Conservation (phyloP, 768 basidiomycete species). For the Cystoderma amianthinum region DNA sequence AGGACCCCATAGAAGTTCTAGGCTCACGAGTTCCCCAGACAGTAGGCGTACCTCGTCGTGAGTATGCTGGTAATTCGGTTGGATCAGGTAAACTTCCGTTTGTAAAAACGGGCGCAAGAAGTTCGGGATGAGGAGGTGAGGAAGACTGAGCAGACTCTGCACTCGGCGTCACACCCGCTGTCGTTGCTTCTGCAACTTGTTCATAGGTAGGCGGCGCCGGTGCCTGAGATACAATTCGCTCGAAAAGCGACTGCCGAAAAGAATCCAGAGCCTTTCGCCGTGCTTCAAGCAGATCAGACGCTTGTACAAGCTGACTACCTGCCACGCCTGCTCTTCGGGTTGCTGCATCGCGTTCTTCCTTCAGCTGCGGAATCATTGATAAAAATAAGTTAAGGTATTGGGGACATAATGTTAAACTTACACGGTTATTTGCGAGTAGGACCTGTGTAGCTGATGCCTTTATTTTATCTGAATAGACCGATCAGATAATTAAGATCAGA, state of each 20-base stretch:
- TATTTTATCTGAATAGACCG: conserved; percentile 27
- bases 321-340: conserved; percentile 19
- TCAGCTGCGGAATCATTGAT: conserved; percentile 17
- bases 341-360: conserved; percentile 21
- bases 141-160: background rate
- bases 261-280: conserved; percentile 19
- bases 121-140: background rate
- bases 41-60: background rate
- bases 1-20: no score
- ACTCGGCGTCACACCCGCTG: background rate
- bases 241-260: conserved; percentile 26
- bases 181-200: background rate
- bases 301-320: conserved; percentile 17
- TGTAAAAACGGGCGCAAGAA: background rate
- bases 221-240: conserved; percentile 18
- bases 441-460: conserved; percentile 26
- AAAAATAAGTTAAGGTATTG: background rate
- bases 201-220: conserved; percentile 9
- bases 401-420: conserved; percentile 9
- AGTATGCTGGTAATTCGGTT: background rate
- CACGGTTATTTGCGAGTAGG: conserved; percentile 24
- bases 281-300: conserved; percentile 17
- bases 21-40: conserved; percentile 26
- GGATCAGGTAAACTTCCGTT: background rate
- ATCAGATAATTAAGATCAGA: conserved; percentile 2